A percentile compares a stretch with the other conserved stretches of the same genome.
These are phyloP conservation scores for Rhododendron henanense DNA, from an alignment of 148 eudicot genomes.

Conservation along the genomic window DNA sequence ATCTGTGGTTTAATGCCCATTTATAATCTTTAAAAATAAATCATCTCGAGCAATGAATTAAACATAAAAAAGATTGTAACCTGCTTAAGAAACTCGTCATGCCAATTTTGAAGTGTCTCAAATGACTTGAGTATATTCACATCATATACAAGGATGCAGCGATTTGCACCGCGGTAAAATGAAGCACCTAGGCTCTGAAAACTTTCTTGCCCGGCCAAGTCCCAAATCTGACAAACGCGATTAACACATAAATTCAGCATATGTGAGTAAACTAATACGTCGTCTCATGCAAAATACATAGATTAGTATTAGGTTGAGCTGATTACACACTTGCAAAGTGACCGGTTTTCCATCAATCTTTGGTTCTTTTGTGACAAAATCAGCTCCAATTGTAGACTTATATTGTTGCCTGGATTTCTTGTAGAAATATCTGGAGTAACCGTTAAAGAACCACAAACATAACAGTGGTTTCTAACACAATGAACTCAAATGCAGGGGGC, in stretches of 20 bases:
- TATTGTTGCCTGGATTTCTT: constrained; percentile 62
- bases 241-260: neutral
- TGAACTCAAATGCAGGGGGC: neutral
- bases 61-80: constrained; percentile 12
- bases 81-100: constrained; percentile 51
- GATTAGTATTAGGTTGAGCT: neutral
- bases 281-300: neutral
- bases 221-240: constrained; percentile 38
- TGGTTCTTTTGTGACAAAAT: constrained; percentile 63
- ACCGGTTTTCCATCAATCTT: constrained; percentile 50
- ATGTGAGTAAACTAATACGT: neutral
- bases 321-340: constrained; percentile 51
- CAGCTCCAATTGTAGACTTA: constrained; percentile 87
- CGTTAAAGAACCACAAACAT: neutral
- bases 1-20: neutral
- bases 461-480: neutral
- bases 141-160: constrained; percentile 58
- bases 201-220: constrained; percentile 70
- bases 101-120: constrained; percentile 53
- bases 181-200: constrained; percentile 57
- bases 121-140: constrained; percentile 42
- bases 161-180: constrained; percentile 59
- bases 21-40: neutral
- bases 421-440: constrained; percentile 46
- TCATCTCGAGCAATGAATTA: neutral